Percentiles rank a stretch among this genome's conserved stretches.
Evolutionary conservation across 2,329 filamentous ascomycete genomes (phyloP).

Genomic region (Beauveria sp.): DNA sequence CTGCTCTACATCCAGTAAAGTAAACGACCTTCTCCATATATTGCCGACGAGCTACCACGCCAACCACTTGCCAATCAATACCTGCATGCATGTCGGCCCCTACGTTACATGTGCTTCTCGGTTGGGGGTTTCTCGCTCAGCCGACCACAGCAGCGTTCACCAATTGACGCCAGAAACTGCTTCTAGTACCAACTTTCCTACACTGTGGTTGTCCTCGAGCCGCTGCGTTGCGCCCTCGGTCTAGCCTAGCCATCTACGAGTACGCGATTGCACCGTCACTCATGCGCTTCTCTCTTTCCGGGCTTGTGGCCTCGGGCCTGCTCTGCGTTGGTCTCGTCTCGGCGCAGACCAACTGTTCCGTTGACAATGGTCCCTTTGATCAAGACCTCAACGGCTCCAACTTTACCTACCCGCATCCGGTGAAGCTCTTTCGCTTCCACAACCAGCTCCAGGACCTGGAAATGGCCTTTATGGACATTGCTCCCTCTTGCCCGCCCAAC

Average conservation of each 20-base stretch:
- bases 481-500: constrained; percentile 26
- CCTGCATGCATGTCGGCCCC: not conserved
- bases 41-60: not conserved
- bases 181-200: not conserved
- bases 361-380: constrained; percentile 30
- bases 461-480: constrained; percentile 50
- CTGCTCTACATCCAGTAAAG: not conserved
- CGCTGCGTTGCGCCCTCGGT: not conserved
- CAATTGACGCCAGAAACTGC: not conserved
- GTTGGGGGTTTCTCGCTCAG: not conserved
- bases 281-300: constrained; percentile 20
- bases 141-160: not conserved
- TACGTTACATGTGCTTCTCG: not conserved
- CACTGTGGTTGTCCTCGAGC: not conserved
- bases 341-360: constrained; percentile 22
- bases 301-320: constrained; percentile 15
- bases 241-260: not conserved
- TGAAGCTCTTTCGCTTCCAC: constrained; percentile 39
- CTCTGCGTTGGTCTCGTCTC: constrained; percentile 16
- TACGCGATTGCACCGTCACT: not conserved
- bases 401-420: constrained; percentile 45
- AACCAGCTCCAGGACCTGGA: constrained; percentile 40
- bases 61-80: not conserved
- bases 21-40: not conserved
- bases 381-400: constrained; percentile 41